These are phyloP conservation scores for Cutaneotrichosporon cutaneum DNA, from an alignment of 1,284 basidiomycete species.

Conservation along the genomic window DNA sequence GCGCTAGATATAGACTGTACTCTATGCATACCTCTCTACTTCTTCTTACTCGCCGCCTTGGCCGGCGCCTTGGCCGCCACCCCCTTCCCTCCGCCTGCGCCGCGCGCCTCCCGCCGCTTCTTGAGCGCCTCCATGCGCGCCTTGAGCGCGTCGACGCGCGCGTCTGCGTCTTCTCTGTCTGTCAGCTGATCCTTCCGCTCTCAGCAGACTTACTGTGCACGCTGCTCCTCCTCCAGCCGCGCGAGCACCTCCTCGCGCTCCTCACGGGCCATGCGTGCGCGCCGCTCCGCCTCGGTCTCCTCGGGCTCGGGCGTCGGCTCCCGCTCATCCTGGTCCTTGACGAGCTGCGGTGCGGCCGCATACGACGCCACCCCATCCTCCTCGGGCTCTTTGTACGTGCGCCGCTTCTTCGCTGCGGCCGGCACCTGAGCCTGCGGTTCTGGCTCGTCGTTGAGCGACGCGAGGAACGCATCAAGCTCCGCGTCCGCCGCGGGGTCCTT, in stretches of 20 bases:
- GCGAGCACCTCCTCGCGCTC: slow-evolving; percentile 53
- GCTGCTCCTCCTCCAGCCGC: slow-evolving; percentile 50
- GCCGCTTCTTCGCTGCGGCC: slow-evolving; percentile 13
- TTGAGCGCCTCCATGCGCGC: slow-evolving; percentile 48
- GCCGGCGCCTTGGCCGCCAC: background rate
- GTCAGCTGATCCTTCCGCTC: slow-evolving; percentile 4
- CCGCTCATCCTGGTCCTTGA: slow-evolving; percentile 21
- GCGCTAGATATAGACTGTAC: background rate
- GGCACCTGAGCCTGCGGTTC: slow-evolving; percentile 17
- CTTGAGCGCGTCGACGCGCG: slow-evolving; percentile 48
- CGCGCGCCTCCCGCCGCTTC: slow-evolving; percentile 39
- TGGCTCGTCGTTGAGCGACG: slow-evolving; percentile 41
- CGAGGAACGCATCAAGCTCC: slow-evolving; percentile 52
- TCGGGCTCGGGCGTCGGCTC: slow-evolving; percentile 38
- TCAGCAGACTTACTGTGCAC: slow-evolving; percentile 50
- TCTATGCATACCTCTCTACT: slow-evolving; percentile 1
- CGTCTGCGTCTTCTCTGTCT: slow-evolving; percentile 52
- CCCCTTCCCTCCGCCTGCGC: slow-evolving; percentile 4
- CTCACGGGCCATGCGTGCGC: slow-evolving; percentile 43
- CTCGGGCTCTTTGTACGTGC: slow-evolving; percentile 31
- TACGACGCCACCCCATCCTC: slow-evolving; percentile 44
- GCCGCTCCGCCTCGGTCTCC: slow-evolving; percentile 47
- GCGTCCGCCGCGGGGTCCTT: slow-evolving; percentile 33
- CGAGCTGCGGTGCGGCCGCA: slow-evolving; percentile 47
- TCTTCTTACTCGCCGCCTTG: background rate